Base-by-base conservation (phyloP, 108 stramenopile genomes). In the Schizochytrium sp. region DNA sequence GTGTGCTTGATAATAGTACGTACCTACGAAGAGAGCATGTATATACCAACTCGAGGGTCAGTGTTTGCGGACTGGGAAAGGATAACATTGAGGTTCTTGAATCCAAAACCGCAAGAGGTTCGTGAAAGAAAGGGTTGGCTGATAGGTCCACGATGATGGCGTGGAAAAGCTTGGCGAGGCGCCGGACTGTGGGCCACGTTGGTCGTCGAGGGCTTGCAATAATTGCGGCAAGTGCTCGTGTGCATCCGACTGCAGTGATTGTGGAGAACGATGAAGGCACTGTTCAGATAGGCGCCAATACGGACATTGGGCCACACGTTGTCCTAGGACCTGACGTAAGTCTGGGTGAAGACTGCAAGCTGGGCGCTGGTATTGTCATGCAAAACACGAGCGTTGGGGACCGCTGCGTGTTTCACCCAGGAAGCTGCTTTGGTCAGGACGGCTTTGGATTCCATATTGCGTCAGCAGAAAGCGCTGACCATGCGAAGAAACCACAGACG, bases 361-460 rank as follows among this genome's bases (percentile, higher is more conserved):
- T 83, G 50, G 76, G 15, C 45, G 45, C 76, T 5, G 3, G 15
- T 40, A 53, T 83, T 0, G 76, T 83, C 15, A 5, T 83, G 50
- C 76, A 83, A 53, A 17, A 83, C 76, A 53, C 76, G n/a, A 10
- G 38, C 53, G 50, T 83, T 40, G 76, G 76, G 5, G 47, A 10
- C 15, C 47, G 76, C 47, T 49, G 47, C 53, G 76, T 83, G 76
- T n/a, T 83, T 17, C 76, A 83, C 47, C 76, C 76, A 2, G 76
- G 76, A 5, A 83, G 50, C 45, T 83, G 76, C 28, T n/a, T 83
- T 13, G 76, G 76, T n/a, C 76, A 83, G 53, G 76, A 83, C 28
- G 76, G 76, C 10, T 83, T 83, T 42, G 76, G 76, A 10, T 83
- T 83, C 47, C 50, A 83, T 38, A 28, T 83, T 28, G 76, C 15